Evolutionary conservation across 73 alveolate genomes (phyloP).

Genomic region (Symbiodinium natans): DNA sequence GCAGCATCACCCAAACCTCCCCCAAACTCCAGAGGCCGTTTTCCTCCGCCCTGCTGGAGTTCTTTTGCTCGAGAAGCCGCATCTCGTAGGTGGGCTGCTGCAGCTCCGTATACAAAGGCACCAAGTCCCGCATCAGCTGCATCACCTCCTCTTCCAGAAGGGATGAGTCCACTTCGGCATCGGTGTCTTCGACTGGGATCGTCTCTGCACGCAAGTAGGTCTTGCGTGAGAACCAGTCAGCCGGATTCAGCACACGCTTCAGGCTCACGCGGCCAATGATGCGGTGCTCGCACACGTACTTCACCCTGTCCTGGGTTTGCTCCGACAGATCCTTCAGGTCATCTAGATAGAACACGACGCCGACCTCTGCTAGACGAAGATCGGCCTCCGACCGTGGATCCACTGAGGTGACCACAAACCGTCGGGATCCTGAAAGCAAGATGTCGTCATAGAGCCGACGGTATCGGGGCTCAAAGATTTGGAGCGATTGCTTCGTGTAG

Average conservation of each 20-base stretch:
- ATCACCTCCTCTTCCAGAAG: slow-evolving; percentile 57
- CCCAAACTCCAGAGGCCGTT: slow-evolving; percentile 35
- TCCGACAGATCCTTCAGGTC: slow-evolving; percentile 26
- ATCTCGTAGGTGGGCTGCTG: slow-evolving; percentile 19
- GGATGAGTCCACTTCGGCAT: slow-evolving; percentile 47
- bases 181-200: slow-evolving; percentile 39
- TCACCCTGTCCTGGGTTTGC: slow-evolving; percentile 15
- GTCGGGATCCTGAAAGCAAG: slow-evolving; percentile 82
- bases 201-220: slow-evolving; percentile 79
- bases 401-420: slow-evolving; percentile 63
- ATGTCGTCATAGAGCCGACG: slow-evolving; percentile 56
- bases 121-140: slow-evolving; percentile 56
- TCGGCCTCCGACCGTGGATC: slow-evolving; percentile 29
- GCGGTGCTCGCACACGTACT: slow-evolving; percentile 67
- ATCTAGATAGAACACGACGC: slow-evolving; percentile 74
- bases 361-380: slow-evolving; percentile 52
- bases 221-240: slow-evolving; percentile 61
- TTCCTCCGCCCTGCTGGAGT: slow-evolving; percentile 65
- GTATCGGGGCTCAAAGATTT: slow-evolving; percentile 85
- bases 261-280: slow-evolving; percentile 77
- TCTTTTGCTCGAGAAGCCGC: slow-evolving; percentile 11
- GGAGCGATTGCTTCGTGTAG: slow-evolving; percentile 34
- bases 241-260: slow-evolving; percentile 83
- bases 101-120: slow-evolving; percentile 52
- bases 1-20: slow-evolving; percentile 63